phyloP scores from a whole-genome alignment of 1,139 yeast species.

The Wickerhamomyces sp. region DNA sequence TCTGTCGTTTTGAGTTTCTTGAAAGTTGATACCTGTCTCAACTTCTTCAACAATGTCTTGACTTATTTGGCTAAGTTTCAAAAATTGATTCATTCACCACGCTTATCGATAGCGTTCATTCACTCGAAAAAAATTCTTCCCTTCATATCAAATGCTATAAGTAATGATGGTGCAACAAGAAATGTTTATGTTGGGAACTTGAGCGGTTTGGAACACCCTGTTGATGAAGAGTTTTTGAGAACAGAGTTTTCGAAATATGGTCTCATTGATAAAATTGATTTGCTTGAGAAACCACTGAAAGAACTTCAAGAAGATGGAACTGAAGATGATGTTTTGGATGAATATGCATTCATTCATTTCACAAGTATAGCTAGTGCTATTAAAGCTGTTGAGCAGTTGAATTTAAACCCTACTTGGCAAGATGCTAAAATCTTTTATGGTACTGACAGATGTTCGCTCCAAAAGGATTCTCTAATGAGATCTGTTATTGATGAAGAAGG shows the following conservation, averaged over 20 bases:
- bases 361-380: conserved; percentile 79
- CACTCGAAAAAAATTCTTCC: conserved; percentile 55
- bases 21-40: conserved; percentile 39
- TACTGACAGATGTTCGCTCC: conserved; percentile 58
- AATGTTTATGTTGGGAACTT: conserved; percentile 68
- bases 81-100: conserved; percentile 37
- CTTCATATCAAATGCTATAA: conserved; percentile 61
- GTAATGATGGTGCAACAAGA: conserved; percentile 77
- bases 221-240: conserved; percentile 45
- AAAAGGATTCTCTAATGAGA: conserved; percentile 8
- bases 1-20: conserved; percentile 35
- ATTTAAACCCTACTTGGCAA: conserved; percentile 42
- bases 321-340: conserved; percentile 19
- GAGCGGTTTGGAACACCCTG: conserved; percentile 27
- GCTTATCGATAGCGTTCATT: conserved; percentile 61
- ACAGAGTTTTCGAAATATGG: conserved; percentile 55
- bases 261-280: conserved; percentile 21
- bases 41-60: conserved; percentile 39
- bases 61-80: conserved; percentile 41
- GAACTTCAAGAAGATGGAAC: conserved; percentile 4
- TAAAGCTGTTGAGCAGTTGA: conserved; percentile 65
- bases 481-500: conserved; percentile 16
- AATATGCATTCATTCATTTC: conserved; percentile 79
- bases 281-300: conserved; percentile 28
- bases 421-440: conserved; percentile 63